Evolutionary conservation across 75 land plant species (phyloP).

Genomic region (Adiantum capillusveneris): DNA sequence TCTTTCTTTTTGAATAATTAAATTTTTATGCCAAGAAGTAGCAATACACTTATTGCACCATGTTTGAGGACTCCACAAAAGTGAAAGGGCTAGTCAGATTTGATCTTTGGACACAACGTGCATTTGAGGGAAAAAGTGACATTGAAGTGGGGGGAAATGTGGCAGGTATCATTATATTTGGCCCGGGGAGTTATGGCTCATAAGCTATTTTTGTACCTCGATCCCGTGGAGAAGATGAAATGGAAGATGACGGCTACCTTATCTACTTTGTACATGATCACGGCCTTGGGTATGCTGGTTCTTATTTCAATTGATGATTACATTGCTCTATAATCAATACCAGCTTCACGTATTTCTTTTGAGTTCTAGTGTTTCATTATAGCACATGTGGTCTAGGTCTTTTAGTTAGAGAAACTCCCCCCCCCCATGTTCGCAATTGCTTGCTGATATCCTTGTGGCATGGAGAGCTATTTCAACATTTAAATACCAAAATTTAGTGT

Average conservation of each 20-base stretch:
- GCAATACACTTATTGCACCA: constrained; percentile 60
- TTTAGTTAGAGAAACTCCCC: too few species aligned
- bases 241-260: constrained; percentile 92
- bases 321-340: not conserved
- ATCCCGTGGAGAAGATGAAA: constrained; percentile 39
- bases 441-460: not conserved
- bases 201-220: constrained; percentile 84
- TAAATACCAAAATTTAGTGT: too few species aligned
- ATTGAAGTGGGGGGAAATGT: constrained; percentile 78
- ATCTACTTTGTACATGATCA: constrained; percentile 85
- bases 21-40: constrained; percentile 47
- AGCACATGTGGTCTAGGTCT: too few species aligned
- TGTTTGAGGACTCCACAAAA: constrained; percentile 46
- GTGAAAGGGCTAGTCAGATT: constrained; percentile 66
- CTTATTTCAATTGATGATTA: not conserved
- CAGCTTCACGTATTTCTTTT: not conserved
- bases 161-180: constrained; percentile 53
- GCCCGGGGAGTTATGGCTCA: constrained; percentile 75
- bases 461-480: not conserved
- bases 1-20: not conserved
- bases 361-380: too few species aligned
- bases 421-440: not conserved
- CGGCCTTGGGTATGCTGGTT: constrained; percentile 51
- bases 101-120: constrained; percentile 66
- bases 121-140: constrained; percentile 32